Percentiles rank a stretch among this genome's conserved stretches.
These are phyloP conservation scores for Colletotrichum endophyticum DNA, from an alignment of 2,329 filamentous ascomycete genomes.

Conservation along the genomic window DNA sequence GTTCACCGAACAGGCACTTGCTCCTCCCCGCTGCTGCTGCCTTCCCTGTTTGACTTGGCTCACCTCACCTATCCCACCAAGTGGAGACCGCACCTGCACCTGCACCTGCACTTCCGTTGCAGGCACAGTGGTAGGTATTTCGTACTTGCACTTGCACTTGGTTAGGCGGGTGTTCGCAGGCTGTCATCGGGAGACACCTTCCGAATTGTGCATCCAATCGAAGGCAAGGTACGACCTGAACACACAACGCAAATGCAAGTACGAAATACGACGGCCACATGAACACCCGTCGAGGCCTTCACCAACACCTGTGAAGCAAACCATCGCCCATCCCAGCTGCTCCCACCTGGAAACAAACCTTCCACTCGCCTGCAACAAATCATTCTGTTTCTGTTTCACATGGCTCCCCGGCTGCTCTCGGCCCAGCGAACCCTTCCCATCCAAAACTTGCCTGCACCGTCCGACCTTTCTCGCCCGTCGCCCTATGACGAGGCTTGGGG, in stretches of 20 bases:
- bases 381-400: slow-evolving; percentile 6
- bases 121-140: neutral
- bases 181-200: neutral
- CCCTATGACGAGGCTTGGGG: neutral
- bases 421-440: neutral
- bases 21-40: neutral
- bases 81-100: neutral
- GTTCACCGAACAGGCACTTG: neutral
- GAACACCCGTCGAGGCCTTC: neutral
- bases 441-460: neutral
- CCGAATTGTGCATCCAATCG: neutral
- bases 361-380: neutral
- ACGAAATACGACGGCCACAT: neutral
- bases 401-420: neutral
- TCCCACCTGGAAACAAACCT: neutral
- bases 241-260: neutral
- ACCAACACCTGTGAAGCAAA: neutral
- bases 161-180: neutral
- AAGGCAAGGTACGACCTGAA: neutral
- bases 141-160: neutral
- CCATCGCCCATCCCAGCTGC: neutral
- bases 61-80: neutral
- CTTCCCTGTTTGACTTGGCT: neutral
- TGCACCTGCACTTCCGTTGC: neutral
- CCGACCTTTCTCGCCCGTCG: neutral